Evolutionary conservation across 2,329 filamentous ascomycete species (phyloP), one percentile per base, ranked within the genome.

Genomic region (Raffaelea ambrosiae): DNA sequence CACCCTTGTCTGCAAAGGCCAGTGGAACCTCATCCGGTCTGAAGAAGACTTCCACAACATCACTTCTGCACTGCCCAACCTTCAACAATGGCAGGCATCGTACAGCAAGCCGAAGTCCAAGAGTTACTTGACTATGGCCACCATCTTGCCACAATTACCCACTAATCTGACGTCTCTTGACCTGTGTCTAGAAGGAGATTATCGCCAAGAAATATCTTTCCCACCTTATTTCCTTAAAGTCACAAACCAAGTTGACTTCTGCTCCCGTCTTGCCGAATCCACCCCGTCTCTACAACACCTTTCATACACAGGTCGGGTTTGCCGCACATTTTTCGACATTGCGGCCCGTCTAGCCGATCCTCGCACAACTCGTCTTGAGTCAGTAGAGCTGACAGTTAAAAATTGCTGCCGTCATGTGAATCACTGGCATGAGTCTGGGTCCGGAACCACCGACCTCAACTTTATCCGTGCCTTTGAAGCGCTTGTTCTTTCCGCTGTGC

Each of bases 91-190:
- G 77, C 75, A 79, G 50, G 74, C 72, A n/a, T 76, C 73, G 5
- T 81, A 80, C 66, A 83, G 80, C 59, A 86, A 84, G 62, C 81
- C 83, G 47, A 87, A 87, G 63, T 79, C 79, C 14, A 85, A 86
- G 67, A 84, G 77, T 54, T 87, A 88, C 59, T 71, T 83, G 42
- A 84, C 77, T 48, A 81, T 88, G 68, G 77, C 82, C 8, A 68
- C 75, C 26, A 80, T 83, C 43, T 66, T 88, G 9, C 73, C 74
- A 18, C 66, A 67, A 10, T 63, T 85, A 10, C 80, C 83, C 2
- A 57, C 62, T 14, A 72, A 73, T 38, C 69, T 88, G 45, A 78
- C 74, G 5, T 77, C 79, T 48, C 66, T 88, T 16, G 82, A 80
- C 54, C 70, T 89, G 46, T 84, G 77, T 55, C 69, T 89, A 13